Percentiles rank a stretch among this genome's conserved stretches.
These are phyloP conservation scores for Sphaerulina vaccinii DNA, from an alignment of 2,329 filamentous ascomycete species.

Conservation along the genomic window DNA sequence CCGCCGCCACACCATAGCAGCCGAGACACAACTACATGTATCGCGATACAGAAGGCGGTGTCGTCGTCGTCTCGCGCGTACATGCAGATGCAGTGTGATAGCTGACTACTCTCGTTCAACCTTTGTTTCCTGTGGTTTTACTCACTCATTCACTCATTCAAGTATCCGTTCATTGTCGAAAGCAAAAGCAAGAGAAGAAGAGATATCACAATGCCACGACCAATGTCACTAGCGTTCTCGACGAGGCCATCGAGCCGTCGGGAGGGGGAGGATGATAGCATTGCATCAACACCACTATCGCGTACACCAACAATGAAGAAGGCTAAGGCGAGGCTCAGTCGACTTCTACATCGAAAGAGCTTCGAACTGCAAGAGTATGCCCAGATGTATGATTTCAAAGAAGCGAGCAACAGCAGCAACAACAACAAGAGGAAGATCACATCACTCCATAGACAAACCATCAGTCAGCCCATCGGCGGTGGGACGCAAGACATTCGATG, in stretches of 20 bases:
- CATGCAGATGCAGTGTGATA: not conserved
- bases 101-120: not conserved
- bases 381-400: not conserved
- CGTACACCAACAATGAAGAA: slow-evolving; percentile 3
- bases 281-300: not conserved
- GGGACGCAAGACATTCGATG: slow-evolving; percentile 4
- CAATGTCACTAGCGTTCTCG: not conserved
- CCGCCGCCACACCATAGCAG: not conserved
- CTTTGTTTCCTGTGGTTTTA: no score
- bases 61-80: not conserved
- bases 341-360: slow-evolving; percentile 7
- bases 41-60: slow-evolving; percentile 8
- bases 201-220: slow-evolving; percentile 10
- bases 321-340: slow-evolving; percentile 5
- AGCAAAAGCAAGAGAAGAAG: not conserved
- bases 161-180: not conserved
- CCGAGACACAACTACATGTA: not conserved
- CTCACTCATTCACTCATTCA: not conserved
- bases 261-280: not conserved
- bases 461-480: slow-evolving; percentile 1
- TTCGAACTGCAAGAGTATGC: not conserved
- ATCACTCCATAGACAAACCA: slow-evolving; percentile 2
- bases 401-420: not conserved
- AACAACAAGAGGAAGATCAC: not conserved
- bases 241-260: not conserved